phyloP scores from a whole-genome alignment of 2,329 filamentous ascomycete genomes.

The Colletotrichum phormii region DNA sequence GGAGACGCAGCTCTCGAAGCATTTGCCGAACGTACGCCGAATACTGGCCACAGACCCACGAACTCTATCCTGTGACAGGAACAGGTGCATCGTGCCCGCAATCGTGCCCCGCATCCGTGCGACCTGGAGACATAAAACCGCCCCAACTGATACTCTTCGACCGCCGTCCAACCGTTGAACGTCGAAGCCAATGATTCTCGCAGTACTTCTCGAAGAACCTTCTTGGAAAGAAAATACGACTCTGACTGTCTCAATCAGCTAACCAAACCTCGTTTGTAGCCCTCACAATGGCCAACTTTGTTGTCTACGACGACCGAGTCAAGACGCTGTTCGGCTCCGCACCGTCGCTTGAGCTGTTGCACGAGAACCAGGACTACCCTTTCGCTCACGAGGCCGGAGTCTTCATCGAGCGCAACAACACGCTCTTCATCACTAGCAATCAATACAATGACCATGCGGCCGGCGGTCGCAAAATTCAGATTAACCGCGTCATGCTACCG shows the following conservation, averaged over 20 bases:
- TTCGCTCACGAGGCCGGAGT: constrained; percentile 63
- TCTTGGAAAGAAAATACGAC: background rate
- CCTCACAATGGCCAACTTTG: constrained; percentile 23
- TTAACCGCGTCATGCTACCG: constrained; percentile 43
- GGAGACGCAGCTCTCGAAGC: background rate
- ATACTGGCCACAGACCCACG: background rate
- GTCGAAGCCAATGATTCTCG: background rate
- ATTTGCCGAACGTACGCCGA: background rate
- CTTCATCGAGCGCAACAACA: constrained; percentile 44
- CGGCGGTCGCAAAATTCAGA: constrained; percentile 42
- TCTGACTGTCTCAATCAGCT: background rate
- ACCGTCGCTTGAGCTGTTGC: constrained; percentile 50
- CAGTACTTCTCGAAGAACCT: constrained; percentile 2
- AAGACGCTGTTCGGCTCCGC: constrained; percentile 46
- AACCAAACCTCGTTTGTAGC: background rate
- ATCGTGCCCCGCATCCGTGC: constrained; percentile 19
- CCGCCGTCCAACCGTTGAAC: background rate
- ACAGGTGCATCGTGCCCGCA: constrained; percentile 14
- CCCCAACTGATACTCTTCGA: background rate
- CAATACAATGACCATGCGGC: constrained; percentile 39
- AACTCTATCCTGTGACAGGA: constrained; percentile 9
- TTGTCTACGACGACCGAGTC: constrained; percentile 23
- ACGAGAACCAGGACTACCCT: constrained; percentile 52
- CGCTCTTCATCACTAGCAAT: constrained; percentile 50
- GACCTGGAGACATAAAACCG: background rate